phyloP scores from a whole-genome alignment of 805 yeast species.

The Lipomyces oligophaga region DNA sequence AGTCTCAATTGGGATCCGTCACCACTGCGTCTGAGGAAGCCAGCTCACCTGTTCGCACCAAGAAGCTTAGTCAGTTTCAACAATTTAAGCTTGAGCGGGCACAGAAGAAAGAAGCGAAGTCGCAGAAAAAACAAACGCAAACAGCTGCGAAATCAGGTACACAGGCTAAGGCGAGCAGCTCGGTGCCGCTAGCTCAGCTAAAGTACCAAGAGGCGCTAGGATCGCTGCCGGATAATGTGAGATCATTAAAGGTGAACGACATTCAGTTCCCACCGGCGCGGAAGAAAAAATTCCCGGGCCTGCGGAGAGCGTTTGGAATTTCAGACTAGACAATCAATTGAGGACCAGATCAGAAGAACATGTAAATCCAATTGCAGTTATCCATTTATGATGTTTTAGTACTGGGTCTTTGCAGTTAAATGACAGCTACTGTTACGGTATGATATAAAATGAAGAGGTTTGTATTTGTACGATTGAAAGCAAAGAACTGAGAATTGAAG shows the following conservation, averaged over 20 bases:
- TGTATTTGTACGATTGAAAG: too few relatives aligned
- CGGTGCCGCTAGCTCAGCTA: conserved; percentile 49
- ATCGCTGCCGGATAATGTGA: neutral
- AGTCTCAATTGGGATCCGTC: too few relatives aligned
- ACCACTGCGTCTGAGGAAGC: too few relatives aligned
- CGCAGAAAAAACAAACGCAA: conserved; percentile 77
- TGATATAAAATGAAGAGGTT: too few relatives aligned
- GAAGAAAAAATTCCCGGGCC: conserved; percentile 21
- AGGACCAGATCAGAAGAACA: too few relatives aligned
- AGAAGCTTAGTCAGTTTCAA: conserved; percentile 21
- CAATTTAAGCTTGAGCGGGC: conserved; percentile 11
- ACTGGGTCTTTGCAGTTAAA: too few relatives aligned
- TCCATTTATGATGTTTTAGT: too few relatives aligned
- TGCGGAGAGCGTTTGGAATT: conserved; percentile 15
- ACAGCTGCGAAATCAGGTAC: conserved; percentile 52
- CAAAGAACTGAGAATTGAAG: too few relatives aligned
- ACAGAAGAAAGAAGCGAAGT: conserved; percentile 31
- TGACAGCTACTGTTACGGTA: too few relatives aligned
- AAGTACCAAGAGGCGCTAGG: neutral
- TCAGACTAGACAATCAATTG: conserved; percentile 1
- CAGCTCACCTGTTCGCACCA: conserved; percentile 9
- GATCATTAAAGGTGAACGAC: neutral
- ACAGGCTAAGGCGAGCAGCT: conserved; percentile 75
- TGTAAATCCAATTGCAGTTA: too few relatives aligned
- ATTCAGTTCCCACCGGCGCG: conserved; percentile 9